A percentile compares a stretch with the other conserved stretches of the same genome.
These are phyloP conservation scores for Uronychia binucleata DNA, from an alignment of 73 alveolate genomes.

Conservation along the genomic window DNA sequence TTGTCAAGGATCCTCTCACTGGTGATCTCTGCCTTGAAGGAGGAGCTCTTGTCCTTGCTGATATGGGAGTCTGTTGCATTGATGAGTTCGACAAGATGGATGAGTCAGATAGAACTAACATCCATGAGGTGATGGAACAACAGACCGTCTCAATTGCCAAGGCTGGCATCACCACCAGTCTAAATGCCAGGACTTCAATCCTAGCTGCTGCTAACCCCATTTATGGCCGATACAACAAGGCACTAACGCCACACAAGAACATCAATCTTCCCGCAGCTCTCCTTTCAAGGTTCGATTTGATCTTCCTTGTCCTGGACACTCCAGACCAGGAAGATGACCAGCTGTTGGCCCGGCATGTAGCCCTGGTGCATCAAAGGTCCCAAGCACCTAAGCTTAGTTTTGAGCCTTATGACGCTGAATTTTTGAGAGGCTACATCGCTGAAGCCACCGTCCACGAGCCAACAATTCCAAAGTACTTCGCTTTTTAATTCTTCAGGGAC, in stretches of 20 bases:
- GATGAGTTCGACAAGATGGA: slow-evolving; percentile 99
- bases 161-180: slow-evolving; percentile 97
- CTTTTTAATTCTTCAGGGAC: slow-evolving; percentile 11
- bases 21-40: slow-evolving; percentile 96
- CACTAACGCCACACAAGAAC: slow-evolving; percentile 92
- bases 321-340: slow-evolving; percentile 85
- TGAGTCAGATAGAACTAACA: slow-evolving; percentile 93
- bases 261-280: slow-evolving; percentile 98
- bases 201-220: slow-evolving; percentile 99
- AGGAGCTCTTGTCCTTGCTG: slow-evolving; percentile 98
- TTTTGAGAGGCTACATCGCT: slow-evolving; percentile 86
- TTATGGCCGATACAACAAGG: slow-evolving; percentile 92
- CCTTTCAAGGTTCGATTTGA: slow-evolving; percentile 96
- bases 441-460: slow-evolving; percentile 85
- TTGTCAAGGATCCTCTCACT: slow-evolving; percentile 85
- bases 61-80: slow-evolving; percentile 97
- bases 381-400: slow-evolving; percentile 36
- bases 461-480: slow-evolving; percentile 54
- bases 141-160: slow-evolving; percentile 98
- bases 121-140: slow-evolving; percentile 99
- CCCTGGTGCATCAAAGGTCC: slow-evolving; percentile 39
- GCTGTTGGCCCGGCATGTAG: slow-evolving; percentile 80
- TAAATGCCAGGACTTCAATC: slow-evolving; percentile 96
- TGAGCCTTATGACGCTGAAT: slow-evolving; percentile 69
- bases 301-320: slow-evolving; percentile 91